Evolutionary conservation across 768 basidiomycete genomes (phyloP).

Genomic region (Termitomyces sp.): DNA sequence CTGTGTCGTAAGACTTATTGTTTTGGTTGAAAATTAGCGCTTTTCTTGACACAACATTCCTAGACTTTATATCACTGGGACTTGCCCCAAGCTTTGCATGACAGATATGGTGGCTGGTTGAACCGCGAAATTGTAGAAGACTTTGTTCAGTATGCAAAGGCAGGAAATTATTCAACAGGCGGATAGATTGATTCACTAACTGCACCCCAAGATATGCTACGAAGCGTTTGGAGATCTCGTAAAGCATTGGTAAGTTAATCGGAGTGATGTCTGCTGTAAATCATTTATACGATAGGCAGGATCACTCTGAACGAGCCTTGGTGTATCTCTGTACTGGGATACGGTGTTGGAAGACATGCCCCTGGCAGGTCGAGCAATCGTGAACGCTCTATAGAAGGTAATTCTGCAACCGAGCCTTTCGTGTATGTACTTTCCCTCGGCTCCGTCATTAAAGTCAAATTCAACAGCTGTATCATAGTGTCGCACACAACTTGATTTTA

Average conservation of each 20-base stretch:
- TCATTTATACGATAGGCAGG: slow-evolving; percentile 26
- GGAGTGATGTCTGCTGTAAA: neutral
- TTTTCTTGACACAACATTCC: neutral
- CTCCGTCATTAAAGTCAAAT: neutral
- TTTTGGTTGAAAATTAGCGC: neutral
- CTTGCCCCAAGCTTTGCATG: slow-evolving; percentile 65
- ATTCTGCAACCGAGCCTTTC: slow-evolving; percentile 59
- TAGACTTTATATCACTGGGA: slow-evolving; percentile 79
- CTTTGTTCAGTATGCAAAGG: slow-evolving; percentile 56
- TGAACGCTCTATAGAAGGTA: slow-evolving; percentile 47
- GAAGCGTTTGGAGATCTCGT: slow-evolving; percentile 68
- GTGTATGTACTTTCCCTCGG: slow-evolving; percentile 34
- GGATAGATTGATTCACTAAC: neutral
- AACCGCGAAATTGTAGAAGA: slow-evolving; percentile 60
- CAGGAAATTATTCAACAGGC: slow-evolving; percentile 7
- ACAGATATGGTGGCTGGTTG: slow-evolving; percentile 76
- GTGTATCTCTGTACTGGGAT: slow-evolving; percentile 59
- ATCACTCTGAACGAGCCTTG: slow-evolving; percentile 74
- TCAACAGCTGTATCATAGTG: slow-evolving; percentile 29
- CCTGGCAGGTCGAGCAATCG: slow-evolving; percentile 66
- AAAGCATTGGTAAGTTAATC: slow-evolving; percentile 52
- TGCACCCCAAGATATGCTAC: slow-evolving; percentile 52
- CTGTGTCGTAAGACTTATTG: slow-evolving; percentile 50
- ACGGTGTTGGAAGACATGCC: slow-evolving; percentile 60
- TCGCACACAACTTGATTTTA: slow-evolving; percentile 63